These are phyloP conservation scores for Perilla frutescens DNA, from an alignment of 257 asterid genomes.

Conservation along the genomic window DNA sequence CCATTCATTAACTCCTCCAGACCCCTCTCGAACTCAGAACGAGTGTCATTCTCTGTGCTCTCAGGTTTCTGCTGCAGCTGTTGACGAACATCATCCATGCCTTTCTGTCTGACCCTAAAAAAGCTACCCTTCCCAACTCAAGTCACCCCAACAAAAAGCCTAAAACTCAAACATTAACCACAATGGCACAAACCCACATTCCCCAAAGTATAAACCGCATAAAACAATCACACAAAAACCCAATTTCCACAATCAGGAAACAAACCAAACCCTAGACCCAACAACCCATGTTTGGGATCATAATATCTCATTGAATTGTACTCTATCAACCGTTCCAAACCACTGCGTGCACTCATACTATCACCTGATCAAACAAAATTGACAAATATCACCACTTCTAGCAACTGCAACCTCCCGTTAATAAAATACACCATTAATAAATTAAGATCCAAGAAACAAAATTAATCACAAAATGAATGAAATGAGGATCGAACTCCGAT, in stretches of 20 bases:
- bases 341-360: slow-evolving; percentile 47
- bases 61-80: slow-evolving; percentile 93
- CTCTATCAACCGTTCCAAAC: slow-evolving; percentile 43
- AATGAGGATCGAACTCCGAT: slow-evolving; percentile 37
- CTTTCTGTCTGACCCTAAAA: slow-evolving; percentile 35
- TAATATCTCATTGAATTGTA: slow-evolving; percentile 39
- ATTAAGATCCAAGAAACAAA: slow-evolving; percentile 43
- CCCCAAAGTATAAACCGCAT: slow-evolving; percentile 41
- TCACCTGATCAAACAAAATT: slow-evolving; percentile 65
- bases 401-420: slow-evolving; percentile 26
- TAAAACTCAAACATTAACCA: slow-evolving; percentile 31
- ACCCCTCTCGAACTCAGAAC: slow-evolving; percentile 84
- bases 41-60: slow-evolving; percentile 66
- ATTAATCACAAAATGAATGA: slow-evolving; percentile 20
- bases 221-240: slow-evolving; percentile 45
- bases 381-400: slow-evolving; percentile 29
- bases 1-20: slow-evolving; percentile 90
- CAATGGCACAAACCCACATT: slow-evolving; percentile 30
- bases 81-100: slow-evolving; percentile 76
- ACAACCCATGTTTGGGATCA: slow-evolving; percentile 42
- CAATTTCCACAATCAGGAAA: slow-evolving; percentile 41
- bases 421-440: background rate
- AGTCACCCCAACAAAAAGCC: slow-evolving; percentile 35
- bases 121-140: slow-evolving; percentile 36
- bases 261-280: slow-evolving; percentile 52